Conservation (phyloP, 1,284 basidiomycete species). For the Cryptococcus neoformans region DNA sequence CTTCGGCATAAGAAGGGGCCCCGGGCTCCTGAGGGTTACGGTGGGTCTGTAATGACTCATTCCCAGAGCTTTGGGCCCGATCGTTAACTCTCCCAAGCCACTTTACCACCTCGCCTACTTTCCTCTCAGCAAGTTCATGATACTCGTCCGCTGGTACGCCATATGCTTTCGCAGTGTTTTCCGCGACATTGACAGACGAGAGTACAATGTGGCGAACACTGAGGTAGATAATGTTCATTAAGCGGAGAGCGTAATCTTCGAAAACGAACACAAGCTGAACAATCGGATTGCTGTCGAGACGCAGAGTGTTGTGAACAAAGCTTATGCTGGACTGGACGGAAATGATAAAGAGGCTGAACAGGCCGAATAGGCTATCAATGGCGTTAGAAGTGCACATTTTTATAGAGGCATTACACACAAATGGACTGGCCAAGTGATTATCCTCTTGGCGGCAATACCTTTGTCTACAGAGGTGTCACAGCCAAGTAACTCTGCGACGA, state of each 20-base stretch:
- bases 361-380: background rate
- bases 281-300: background rate
- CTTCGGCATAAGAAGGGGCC: constrained; percentile 24
- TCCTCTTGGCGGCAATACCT: constrained; percentile 1
- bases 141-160: constrained; percentile 30
- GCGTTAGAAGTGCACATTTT: background rate
- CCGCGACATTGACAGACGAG: background rate
- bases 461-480: constrained; percentile 1
- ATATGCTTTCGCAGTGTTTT: constrained; percentile 20
- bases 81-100: constrained; percentile 5
- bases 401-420: constrained; percentile 9
- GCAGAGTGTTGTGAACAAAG: background rate
- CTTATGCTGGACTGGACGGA: background rate
- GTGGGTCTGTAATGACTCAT: background rate
- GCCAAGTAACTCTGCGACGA: background rate
- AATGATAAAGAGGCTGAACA: background rate
- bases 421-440: background rate
- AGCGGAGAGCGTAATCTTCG: constrained; percentile 5
- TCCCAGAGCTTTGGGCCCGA: background rate
- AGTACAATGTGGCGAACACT: constrained; percentile 6
- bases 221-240: background rate
- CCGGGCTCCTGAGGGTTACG: constrained; percentile 4
- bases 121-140: background rate
- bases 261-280: background rate
- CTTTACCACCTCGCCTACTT: background rate